Evolutionary conservation across 768 basidiomycete genomes (phyloP), one percentile per base, ranked within the genome.

Genomic region (Mycena haematopus): DNA sequence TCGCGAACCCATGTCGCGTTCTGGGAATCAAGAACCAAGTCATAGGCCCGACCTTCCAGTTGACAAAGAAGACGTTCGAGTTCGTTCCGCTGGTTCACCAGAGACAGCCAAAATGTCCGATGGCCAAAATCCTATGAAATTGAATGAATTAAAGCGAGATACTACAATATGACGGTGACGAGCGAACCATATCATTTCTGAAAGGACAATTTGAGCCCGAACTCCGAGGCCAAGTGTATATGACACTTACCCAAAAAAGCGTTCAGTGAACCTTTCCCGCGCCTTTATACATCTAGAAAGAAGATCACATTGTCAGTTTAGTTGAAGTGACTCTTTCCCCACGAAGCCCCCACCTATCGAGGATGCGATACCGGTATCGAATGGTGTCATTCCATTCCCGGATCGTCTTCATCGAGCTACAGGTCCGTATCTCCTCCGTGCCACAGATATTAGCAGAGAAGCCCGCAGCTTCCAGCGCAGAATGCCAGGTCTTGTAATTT

Each of bases 161-260:
- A 31, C 29, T 11, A 0, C n/a, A 1, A 5, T 3, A 13, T 24
- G 33, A 21, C 15, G 15, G 45, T 14, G 46, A 45, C 4, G 24
- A 24, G 35, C 60, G 3, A 35, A 61, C 60, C 60, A 61, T 61
- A 22, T 61, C 60, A 33, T 61, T 55, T 22, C 60, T 61, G 45
- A 9, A 6, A 9, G n/a, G 1, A 22, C 15, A 19, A n/a, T 38
- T 55, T 17, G 42, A 22, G 49, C 19, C 14, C 3, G 2, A n/a
- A 2, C 17, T 9, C 15, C 17, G 31, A 3, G 6, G n/a, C n/a
- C n/a, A n/a, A n/a, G n/a, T n/a, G 24, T 1, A 52, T 24, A 56
- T 6, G 31, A 14, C n/a, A 70, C 76, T 31, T 54, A 79, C 78
- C 76, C 76, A 47, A 78, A 79, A 64, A 79, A 79, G 19, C 74